Conservation (phyloP, 352 stramenopile genomes). For the Hyaloperonospora arabidopsidis region DNA sequence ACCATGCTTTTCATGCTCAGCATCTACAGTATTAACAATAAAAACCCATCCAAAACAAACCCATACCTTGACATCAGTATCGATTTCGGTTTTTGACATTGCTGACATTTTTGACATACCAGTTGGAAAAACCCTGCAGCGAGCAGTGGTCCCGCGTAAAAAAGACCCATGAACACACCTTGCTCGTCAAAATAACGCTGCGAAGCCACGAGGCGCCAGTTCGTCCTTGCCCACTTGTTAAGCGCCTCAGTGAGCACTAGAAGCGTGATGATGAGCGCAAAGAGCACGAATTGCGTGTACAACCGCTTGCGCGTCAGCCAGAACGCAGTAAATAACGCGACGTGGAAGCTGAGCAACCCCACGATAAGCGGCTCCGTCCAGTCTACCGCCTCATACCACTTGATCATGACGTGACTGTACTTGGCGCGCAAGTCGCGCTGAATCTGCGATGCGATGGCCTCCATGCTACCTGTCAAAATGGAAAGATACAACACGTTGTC, state of each 20-base stretch:
- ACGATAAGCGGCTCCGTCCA: slow-evolving; percentile 71
- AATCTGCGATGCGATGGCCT: slow-evolving; percentile 50
- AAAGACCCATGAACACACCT: slow-evolving; percentile 79
- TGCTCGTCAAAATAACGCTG: slow-evolving; percentile 79
- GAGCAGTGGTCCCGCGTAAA: slow-evolving; percentile 70
- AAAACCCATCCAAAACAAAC: slow-evolving; percentile 3
- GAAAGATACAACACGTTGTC: neutral
- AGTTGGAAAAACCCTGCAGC: slow-evolving; percentile 72
- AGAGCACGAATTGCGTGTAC: slow-evolving; percentile 53
- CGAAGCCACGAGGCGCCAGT: slow-evolving; percentile 62
- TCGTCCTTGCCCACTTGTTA: slow-evolving; percentile 48
- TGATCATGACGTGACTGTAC: slow-evolving; percentile 66
- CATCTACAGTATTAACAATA: slow-evolving; percentile 26
- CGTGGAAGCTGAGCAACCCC: slow-evolving; percentile 47
- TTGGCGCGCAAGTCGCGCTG: slow-evolving; percentile 59
- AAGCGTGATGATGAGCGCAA: slow-evolving; percentile 53
- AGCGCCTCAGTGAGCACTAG: slow-evolving; percentile 50
- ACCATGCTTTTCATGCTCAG: slow-evolving; percentile 77
- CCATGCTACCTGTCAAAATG: slow-evolving; percentile 29
- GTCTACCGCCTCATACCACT: slow-evolving; percentile 79
- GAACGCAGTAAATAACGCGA: slow-evolving; percentile 42
- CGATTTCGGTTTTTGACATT: neutral
- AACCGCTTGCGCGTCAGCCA: slow-evolving; percentile 52
- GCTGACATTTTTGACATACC: slow-evolving; percentile 22
- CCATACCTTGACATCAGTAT: neutral